phyloP scores from a whole-genome alignment of 148 eudicot genomes.

The Amaranthus palmeri region DNA sequence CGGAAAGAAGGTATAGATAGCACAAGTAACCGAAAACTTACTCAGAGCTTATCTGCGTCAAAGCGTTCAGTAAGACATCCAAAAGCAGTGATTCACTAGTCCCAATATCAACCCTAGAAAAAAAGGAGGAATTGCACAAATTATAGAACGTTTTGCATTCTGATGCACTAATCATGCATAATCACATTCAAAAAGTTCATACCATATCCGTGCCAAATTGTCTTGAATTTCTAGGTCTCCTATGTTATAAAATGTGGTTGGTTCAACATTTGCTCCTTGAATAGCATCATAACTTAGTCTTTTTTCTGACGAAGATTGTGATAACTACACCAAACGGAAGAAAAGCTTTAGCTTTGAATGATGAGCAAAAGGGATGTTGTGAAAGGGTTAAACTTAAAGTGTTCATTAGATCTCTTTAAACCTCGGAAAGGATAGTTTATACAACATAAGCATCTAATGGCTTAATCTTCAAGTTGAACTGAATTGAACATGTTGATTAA shows the following conservation, averaged over 20 bases:
- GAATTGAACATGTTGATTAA: no score
- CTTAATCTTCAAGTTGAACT: not conserved
- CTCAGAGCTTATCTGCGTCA: slow-evolving; percentile 93
- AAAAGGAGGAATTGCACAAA: not conserved
- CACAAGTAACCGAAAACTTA: slow-evolving; percentile 31
- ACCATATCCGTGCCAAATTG: slow-evolving; percentile 91
- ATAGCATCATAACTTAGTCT: slow-evolving; percentile 81
- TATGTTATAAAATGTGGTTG: slow-evolving; percentile 88
- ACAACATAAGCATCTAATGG: not conserved
- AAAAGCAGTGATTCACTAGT: slow-evolving; percentile 72
- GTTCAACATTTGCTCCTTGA: slow-evolving; percentile 83
- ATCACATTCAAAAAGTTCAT: slow-evolving; percentile 12
- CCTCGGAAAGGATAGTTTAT: not conserved
- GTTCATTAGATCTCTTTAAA: not conserved
- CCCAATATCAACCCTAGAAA: slow-evolving; percentile 88
- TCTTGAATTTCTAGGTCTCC: slow-evolving; percentile 93
- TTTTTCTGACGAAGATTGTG: slow-evolving; percentile 70
- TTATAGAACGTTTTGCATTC: not conserved
- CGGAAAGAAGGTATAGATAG: not conserved
- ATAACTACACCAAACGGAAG: slow-evolving; percentile 45
- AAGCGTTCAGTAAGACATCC: slow-evolving; percentile 74
- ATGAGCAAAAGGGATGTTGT: not conserved
- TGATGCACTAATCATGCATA: not conserved
- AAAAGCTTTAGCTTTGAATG: slow-evolving; percentile 6
- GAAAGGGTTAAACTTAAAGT: not conserved